phyloP scores from a whole-genome alignment of 2,329 filamentous ascomycete species.

The Arthrinium phaeospermum region DNA sequence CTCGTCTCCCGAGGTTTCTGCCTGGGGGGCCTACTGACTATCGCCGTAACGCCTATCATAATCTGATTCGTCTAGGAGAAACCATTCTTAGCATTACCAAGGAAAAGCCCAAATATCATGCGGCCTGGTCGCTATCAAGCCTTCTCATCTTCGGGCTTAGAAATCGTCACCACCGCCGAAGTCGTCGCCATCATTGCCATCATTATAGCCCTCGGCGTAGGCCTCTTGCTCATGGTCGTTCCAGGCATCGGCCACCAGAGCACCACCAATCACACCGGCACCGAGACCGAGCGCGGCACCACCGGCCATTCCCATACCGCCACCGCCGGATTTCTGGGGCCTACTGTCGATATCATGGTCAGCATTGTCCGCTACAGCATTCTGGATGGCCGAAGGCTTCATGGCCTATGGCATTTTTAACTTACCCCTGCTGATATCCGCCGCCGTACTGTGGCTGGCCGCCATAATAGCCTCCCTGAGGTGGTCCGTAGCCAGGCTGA shows the following conservation, averaged over 20 bases:
- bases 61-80: not conserved
- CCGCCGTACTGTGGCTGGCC: slow-evolving; percentile 27
- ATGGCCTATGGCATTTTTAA: slow-evolving; percentile 32
- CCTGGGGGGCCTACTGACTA: not conserved
- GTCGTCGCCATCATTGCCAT: slow-evolving; percentile 45
- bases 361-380: not conserved
- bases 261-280: slow-evolving; percentile 81
- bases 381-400: slow-evolving; percentile 22
- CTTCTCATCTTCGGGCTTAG: not conserved
- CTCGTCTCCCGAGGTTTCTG: not conserved
- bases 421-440: slow-evolving; percentile 33
- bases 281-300: slow-evolving; percentile 80
- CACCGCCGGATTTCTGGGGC: slow-evolving; percentile 48
- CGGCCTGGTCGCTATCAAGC: not conserved
- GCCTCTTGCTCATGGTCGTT: slow-evolving; percentile 65
- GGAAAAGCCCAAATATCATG: not conserved
- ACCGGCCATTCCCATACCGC: slow-evolving; percentile 71
- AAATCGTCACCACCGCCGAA: slow-evolving; percentile 26
- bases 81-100: not conserved
- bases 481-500: slow-evolving; percentile 39
- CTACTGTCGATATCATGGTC: not conserved
- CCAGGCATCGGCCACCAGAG: slow-evolving; percentile 71
- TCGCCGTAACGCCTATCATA: slow-evolving; percentile 4
- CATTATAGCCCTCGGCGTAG: slow-evolving; percentile 57
- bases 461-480: slow-evolving; percentile 24